Evolutionary conservation across 495 filamentous ascomycete genomes (phyloP), one percentile per base, ranked within the genome.

Genomic region (Rhypophila decipiens): DNA sequence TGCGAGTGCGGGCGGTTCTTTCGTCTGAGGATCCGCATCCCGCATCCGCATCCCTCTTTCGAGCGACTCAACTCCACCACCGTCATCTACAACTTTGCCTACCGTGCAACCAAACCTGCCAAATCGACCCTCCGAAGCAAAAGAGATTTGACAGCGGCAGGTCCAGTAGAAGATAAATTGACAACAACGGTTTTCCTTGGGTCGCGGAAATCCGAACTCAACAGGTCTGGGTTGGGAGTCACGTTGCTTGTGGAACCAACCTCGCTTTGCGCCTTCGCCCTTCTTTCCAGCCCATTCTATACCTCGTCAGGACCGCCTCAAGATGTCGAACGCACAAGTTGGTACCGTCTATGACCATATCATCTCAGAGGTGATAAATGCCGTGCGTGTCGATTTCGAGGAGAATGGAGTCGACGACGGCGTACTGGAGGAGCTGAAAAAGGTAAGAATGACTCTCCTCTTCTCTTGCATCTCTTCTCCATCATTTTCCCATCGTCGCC

Each of bases 331-430:
- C 63, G 49, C 58, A 4, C 57, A 67, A 29, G 74, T 80, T 47
- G 93, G 94, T 60, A 59, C 65, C 49, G 82, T 96, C 51, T 99
- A 96, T 73, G 74, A 84, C 63, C 77, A 83, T 64, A 86, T 97
- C 73, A 96, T 99, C 68, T 73, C 87, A 49, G 90, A 93, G 65
- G 90, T 97, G 50, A 83, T 95, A 62, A 80, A 86, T 50, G 78
- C 79, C 45, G 95, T 90, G 59, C 79, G 87, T 65, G 84, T 91
- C 58, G 90, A 96, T 65, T 97, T 99, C 67, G 94, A 99, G 66
- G 93, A 97, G 65, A 86, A 84, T 58, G 94, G 94, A 53, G 86
- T 97, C 50, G 88, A 93, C 49, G 85, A 87, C 61, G 70, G 79
- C 53, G 87, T 88, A 39, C 74, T 99, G 55, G 75, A 87, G 50